Base-by-base conservation (phyloP, 306 rosid species). In the Cucurbita ficifolia region DNA sequence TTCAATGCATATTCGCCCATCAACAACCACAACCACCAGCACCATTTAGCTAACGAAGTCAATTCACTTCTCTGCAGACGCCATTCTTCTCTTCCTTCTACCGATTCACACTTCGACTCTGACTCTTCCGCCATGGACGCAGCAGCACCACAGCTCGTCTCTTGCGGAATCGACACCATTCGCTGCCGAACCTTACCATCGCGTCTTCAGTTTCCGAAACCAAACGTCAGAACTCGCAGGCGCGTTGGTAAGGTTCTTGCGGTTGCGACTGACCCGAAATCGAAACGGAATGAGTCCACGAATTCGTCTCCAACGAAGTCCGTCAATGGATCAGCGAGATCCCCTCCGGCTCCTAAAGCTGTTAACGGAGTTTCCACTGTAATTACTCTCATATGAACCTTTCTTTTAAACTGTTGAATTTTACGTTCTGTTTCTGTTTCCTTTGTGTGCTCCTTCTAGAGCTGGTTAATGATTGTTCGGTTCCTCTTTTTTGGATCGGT, bases 321-420 rank as follows among this genome's bases (percentile, higher is more conserved):
- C 35, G 82, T 83, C 57, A 85, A 83, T 55, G 94, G 89, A 17
- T 87, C 89, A 0, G 78, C 88, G 13, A 88, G 74, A 79, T 78
- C 95, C 70, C 76, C 89, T 35, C 78, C 89, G 36, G 46, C 74
- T 7, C 39, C 79, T 14, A 83, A 68, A 75, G 11, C 90, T 1
- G 84, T 84, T 77, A 90, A 88, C 62, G 98, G 96, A 48, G 87
- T 62, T 78, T 87, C 98, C 39, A 54, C 83, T 83, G 98, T 93
- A 80, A 86, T 12, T 61, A 73, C 14, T 77, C 38, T 6, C 67
- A 8, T 29, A 77, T 73, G 36, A 57, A 52, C 40, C 42, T 59
- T 72, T 19, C 1, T 18, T 18, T 48, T 39, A 4, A 13, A 7
- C 33, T 4, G 53, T 18, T 14, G 5, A 6, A 58, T 51, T 38